Base-by-base conservation (phyloP, 2,329 filamentous ascomycete genomes). In the Fusarium miscanthi region DNA sequence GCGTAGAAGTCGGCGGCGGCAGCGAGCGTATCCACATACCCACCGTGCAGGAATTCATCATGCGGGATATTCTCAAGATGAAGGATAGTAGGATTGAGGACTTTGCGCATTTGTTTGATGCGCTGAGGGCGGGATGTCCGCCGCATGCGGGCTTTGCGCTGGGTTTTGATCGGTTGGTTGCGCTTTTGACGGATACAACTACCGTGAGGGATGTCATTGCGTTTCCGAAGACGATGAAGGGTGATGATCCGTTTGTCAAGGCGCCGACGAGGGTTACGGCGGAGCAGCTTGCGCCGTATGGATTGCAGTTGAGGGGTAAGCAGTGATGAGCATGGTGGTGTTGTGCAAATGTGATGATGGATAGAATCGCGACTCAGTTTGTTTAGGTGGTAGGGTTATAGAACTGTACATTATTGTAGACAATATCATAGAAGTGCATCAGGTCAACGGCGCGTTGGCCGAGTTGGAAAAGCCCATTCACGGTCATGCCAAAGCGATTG, bases 101-200 rank as follows among this genome's bases (percentile, higher is more conserved):
- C 73, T 99, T 99, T 80, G 85, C 89, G 3, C 96, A 98, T 81
- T 83, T 99, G 4, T 87, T 99, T 4, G 90, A 93, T 72, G 95
- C 95, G 1, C 86, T 99, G 12, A 85, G 90, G 12, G 90, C 93
- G 0, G 97, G 95, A 1, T 98, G 96, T 83, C 96, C 96, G 17
- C 97, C 96, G 0, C 96, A 99, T 79, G 95, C 96, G 0, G 96
- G 96, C 0, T 92, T 99, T 72, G 96, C 96, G 1, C 84, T 99
- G 21, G 96, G 96, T 0, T 97, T 98, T 80, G 96, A 99, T 80
- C 87, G 96, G 8, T 82, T 99, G 53, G 87, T 96, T 42, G 92
- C 95, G 1, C 85, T 97, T 2, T 88, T 99, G 86, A 88, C 92
- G 27, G 92, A 91, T 3, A 91, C 88, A 37, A 87, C 92, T 16